Conservation (phyloP, 2,329 filamentous ascomycete genomes). For the Trichoderma sp. region DNA sequence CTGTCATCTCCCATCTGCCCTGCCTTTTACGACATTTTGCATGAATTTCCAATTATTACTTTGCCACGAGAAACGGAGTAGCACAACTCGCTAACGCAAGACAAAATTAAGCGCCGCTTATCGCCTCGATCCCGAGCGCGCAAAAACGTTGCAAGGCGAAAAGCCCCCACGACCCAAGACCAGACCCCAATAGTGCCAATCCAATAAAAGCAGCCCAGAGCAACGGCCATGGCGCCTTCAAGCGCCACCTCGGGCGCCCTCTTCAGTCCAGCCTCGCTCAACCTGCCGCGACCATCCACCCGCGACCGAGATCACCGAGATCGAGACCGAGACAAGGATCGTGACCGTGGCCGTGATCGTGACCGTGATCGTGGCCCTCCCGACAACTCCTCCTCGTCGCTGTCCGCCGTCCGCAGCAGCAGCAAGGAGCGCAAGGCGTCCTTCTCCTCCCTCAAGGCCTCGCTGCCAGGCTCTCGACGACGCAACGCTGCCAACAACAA, state of each 20-base stretch:
- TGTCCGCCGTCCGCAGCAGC: slow-evolving; percentile 28
- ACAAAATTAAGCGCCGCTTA: slow-evolving; percentile 13
- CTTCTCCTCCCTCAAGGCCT: slow-evolving; percentile 50
- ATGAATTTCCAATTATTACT: not conserved
- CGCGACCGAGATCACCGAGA: slow-evolving; percentile 33
- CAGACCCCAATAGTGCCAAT: not conserved
- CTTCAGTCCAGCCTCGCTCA: slow-evolving; percentile 32
- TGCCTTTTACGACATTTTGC: not conserved
- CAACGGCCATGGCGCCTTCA: slow-evolving; percentile 9
- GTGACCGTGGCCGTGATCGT: not conserved
- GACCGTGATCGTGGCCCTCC: slow-evolving; percentile 31
- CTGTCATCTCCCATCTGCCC: not conserved
- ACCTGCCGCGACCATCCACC: slow-evolving; percentile 33
- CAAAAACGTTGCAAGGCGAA: not conserved
- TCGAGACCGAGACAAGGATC: not conserved
- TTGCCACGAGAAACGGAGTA: not conserved
- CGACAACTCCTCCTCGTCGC: not conserved
- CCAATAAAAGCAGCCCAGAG: not conserved
- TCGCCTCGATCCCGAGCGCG: slow-evolving; percentile 3
- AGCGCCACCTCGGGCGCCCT: slow-evolving; percentile 33
- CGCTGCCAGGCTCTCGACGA: slow-evolving; percentile 47
- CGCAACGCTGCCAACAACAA: slow-evolving; percentile 36
- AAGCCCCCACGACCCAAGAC: not conserved
- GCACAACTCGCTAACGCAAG: slow-evolving; percentile 8
- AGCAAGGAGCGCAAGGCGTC: slow-evolving; percentile 51